Base-by-base conservation (phyloP, 352 stramenopile genomes). In the Phytophthora megakarya region DNA sequence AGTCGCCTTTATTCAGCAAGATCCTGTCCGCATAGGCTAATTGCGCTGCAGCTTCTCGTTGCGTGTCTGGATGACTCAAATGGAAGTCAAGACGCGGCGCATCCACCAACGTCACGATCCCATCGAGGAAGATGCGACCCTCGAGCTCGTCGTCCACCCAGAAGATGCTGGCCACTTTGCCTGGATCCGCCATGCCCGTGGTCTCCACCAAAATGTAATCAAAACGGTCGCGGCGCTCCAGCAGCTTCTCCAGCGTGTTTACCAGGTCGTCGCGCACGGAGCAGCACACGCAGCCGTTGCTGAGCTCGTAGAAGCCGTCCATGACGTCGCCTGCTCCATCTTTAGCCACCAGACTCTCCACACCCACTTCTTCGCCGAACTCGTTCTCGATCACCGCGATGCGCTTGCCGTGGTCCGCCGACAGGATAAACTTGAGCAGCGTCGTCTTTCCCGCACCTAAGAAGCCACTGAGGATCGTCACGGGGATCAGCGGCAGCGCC, bases 381-480 rank as follows among this genome's bases (percentile, higher is more conserved):
- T 99, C 97, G 79, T 99, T 99, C 75, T 99, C 97, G 67, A 99
- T 98, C 26, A 99, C 96, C 1, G 97, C 96, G 53, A 99, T 96
- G 61, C 93, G 95, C 74, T 95, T 97, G 15, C 93, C 95, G 60
- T 99, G 95, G 5, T 64, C 59, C 23, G 89, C 92, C 15, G 84
- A 91, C 25, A 99, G 70, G 44, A 99, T 99, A 65, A 97, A 93
- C 74, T 98, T 97, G n/a, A 99, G 84, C 22, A 99, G 78, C 19
- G 97, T 99, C 30, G 97, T 99, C 76, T 99, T 99, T 16, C 97
- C 97, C 6, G 86, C 92, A 11, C 96, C 96, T 7, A 99, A 68
- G 66, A 98, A 98, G 33, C 97, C 97, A 28, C 97, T 99, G 38
- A 99, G 73, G 38, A 99, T 96, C 3, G 96, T 98, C 32, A 98